Percentiles rank a stretch among this genome's conserved stretches.
phyloP scores from a whole-genome alignment of 768 basidiomycete genomes.

The Thelephora aurantiotincta region DNA sequence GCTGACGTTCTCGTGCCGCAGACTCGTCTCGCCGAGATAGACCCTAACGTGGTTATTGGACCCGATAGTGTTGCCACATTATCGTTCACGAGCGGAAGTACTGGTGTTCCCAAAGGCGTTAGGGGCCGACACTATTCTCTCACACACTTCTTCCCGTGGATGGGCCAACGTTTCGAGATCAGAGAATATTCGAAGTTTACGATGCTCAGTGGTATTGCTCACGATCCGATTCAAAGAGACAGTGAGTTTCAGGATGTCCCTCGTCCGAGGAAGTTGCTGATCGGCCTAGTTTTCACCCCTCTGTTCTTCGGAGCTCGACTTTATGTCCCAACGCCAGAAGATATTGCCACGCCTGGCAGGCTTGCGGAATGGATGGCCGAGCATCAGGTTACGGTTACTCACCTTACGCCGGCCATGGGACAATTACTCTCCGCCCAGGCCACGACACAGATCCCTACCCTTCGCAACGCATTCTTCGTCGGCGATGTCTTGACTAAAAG shows the following conservation, averaged over 20 bases:
- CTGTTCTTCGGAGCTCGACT: conserved; percentile 93
- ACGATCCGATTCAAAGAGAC: conserved; percentile 97
- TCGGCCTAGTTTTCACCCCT: conserved; percentile 80
- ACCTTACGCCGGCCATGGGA: conserved; percentile 98
- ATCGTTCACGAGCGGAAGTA: conserved; percentile 94
- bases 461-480: conserved; percentile 91
- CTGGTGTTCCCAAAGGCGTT: conserved; percentile 98
- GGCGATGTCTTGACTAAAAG: conserved; percentile 99
- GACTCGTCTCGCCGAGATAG: conserved; percentile 40
- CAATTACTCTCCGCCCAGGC: conserved; percentile 90
- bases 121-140: conserved; percentile 88
- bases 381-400: conserved; percentile 84
- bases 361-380: conserved; percentile 98
- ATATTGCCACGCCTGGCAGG: conserved; percentile 92
- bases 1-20: conserved; percentile 51
- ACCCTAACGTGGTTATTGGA: conserved; percentile 77
- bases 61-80: conserved; percentile 91
- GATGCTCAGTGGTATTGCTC: conserved; percentile 97
- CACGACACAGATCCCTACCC: conserved; percentile 68
- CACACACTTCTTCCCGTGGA: conserved; percentile 99
- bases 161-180: conserved; percentile 79
- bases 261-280: background rate
- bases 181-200: conserved; percentile 74
- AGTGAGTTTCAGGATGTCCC: conserved; percentile 42
- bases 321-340: conserved; percentile 91